phyloP scores from a whole-genome alignment of 495 filamentous ascomycete genomes.

The Daldinia childiae region DNA sequence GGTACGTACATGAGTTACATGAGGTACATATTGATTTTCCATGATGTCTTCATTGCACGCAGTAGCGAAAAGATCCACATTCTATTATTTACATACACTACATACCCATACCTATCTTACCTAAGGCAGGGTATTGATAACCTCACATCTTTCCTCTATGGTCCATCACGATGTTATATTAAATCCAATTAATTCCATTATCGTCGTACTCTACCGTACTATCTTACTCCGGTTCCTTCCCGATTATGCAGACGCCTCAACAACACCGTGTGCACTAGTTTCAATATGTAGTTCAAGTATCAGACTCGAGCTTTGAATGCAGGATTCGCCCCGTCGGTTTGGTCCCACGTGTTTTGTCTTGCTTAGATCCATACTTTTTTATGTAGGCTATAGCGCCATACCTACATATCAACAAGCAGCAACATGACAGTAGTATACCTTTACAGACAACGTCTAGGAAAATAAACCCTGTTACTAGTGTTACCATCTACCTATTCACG shows the following conservation, averaged over 20 bases:
- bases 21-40: background rate
- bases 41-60: background rate
- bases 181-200: constrained; percentile 1
- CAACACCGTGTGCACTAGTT: background rate
- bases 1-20: background rate
- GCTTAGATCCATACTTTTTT: background rate
- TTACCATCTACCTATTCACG: constrained; percentile 1
- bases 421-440: background rate
- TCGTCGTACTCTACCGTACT: background rate
- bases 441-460: background rate
- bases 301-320: background rate
- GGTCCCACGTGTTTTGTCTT: constrained; percentile 2
- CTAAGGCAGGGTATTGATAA: background rate
- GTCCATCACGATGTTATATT: constrained; percentile 3
- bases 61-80: background rate
- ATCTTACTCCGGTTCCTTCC: background rate
- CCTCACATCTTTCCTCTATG: constrained; percentile 1
- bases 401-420: background rate
- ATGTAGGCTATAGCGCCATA: background rate
- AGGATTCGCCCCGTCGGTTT: background rate
- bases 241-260: background rate
- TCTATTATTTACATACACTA: background rate
- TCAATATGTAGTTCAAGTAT: background rate
- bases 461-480: background rate
- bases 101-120: too few species aligned